Base-by-base conservation (phyloP, 179 eudicot species). In the Silene noctiflora region DNA sequence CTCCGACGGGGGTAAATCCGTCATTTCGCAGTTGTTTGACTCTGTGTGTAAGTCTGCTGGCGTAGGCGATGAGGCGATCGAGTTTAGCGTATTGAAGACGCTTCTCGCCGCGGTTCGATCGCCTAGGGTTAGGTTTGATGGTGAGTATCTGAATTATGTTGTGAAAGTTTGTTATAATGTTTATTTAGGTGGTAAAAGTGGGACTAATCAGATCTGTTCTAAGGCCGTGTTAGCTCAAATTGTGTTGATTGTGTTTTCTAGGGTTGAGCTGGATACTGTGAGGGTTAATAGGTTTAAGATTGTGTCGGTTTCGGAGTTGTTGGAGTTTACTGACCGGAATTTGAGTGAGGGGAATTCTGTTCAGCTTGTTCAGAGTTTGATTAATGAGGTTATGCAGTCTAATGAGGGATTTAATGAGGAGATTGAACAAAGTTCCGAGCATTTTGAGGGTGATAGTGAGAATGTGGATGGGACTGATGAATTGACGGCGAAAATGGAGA, bases 161-260 rank as follows among this genome's bases (percentile, higher is more conserved):
- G 95, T 92, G 0, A 88, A 87, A 83, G 87, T 86, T 62, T 94
- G 98, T 81, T 94, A 94, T 68, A 91, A 94, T 81, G 84, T 94
- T 13, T 94, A 94, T 82, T 78, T 94, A 3, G 91, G 96, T 8
- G 97, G 94, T 10, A 70, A 79, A 72, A 92, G 78, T 83, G 97
- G 97, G 75, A 92, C 96, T n/a, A 91, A 88, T 82, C 96, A 89
- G 87, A 90, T 94, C 78, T 92, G 97, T 73, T 97, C 97, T 1
- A 94, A 92, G 83, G 82, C 96, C 1, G 93, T 94, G 59, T 84
- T 94, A 17, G 97, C 97, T 17, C 98, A 94, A 85, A 89, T 92
- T 79, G 89, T 91, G 89, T 42, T 90, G 42, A 89, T 94, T 77
- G 85, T 92, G 46, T 94, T 92, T 48, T 61, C 93, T 7, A 77